A percentile compares a stretch with the other conserved stretches of the same genome.
phyloP scores from a whole-genome alignment of 2,329 filamentous ascomycete species.

The Phialophora macrospora region DNA sequence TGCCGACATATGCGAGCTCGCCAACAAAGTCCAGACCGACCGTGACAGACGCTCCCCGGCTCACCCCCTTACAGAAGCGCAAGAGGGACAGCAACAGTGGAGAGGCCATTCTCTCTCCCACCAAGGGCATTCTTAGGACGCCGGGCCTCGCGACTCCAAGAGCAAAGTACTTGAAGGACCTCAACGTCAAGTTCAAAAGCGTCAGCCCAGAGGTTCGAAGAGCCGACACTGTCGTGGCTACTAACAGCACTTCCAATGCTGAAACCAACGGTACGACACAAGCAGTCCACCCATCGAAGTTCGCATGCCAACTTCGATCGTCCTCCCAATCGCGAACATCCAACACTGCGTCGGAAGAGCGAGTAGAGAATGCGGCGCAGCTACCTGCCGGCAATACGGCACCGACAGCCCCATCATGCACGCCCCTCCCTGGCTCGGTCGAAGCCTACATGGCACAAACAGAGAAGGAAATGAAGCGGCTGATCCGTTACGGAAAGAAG shows the following conservation, averaged over 20 bases:
- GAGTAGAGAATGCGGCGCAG: neutral
- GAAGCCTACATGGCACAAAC: slow-evolving; percentile 63
- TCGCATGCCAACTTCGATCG: neutral
- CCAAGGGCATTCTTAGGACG: slow-evolving; percentile 68
- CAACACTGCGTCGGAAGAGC: neutral
- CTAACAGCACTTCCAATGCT: neutral
- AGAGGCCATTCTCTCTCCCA: slow-evolving; percentile 51
- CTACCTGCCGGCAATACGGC: neutral
- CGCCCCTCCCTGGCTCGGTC: slow-evolving; percentile 49
- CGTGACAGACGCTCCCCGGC: slow-evolving; percentile 30
- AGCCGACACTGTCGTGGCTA: neutral
- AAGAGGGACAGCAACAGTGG: slow-evolving; percentile 25
- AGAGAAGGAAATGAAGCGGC: slow-evolving; percentile 63
- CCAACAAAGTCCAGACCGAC: slow-evolving; percentile 24
- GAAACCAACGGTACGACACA: neutral
- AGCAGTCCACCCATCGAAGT: neutral
- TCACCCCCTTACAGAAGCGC: slow-evolving; percentile 39
- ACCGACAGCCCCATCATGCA: neutral
- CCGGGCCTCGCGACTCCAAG: slow-evolving; percentile 62
- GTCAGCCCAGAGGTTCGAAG: slow-evolving; percentile 33
- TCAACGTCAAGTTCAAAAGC: slow-evolving; percentile 48
- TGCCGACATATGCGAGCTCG: slow-evolving; percentile 14
- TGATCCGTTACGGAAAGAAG: slow-evolving; percentile 57
- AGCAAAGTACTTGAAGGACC: slow-evolving; percentile 63
- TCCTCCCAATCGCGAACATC: neutral